phyloP scores from a whole-genome alignment of 345 rosid species.

The Diplotaxis tenuifolia region DNA sequence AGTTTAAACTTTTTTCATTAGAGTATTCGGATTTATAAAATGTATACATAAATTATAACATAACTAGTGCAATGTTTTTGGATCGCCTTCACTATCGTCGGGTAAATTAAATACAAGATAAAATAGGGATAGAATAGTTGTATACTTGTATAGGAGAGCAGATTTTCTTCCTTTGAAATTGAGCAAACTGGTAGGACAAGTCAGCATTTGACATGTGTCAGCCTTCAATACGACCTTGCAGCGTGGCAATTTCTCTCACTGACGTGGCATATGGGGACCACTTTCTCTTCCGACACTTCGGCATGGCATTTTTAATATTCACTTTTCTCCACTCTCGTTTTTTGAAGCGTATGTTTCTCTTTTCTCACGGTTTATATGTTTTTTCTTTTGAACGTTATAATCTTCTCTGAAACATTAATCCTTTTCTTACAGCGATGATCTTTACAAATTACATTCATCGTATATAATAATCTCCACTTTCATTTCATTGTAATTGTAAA shows the following conservation, averaged over 20 bases:
- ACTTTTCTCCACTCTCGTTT: constrained; percentile 8
- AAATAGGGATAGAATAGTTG: neutral
- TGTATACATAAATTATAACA: neutral
- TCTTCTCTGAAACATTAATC: too few species aligned
- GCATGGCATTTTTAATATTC: constrained; percentile 24
- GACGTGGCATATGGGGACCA: constrained; percentile 39
- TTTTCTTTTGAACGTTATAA: neutral
- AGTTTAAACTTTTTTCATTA: neutral
- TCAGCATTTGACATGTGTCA: constrained; percentile 32
- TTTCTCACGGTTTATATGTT: neutral
- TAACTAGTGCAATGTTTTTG: too few species aligned
- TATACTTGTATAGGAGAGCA: neutral
- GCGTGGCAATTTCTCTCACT: constrained; percentile 26
- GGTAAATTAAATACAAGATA: neutral
- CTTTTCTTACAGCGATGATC: neutral
- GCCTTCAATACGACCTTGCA: constrained; percentile 31
- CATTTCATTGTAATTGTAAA: neutral
- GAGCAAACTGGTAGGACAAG: constrained; percentile 20
- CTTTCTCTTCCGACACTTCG: constrained; percentile 37
- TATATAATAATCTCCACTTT: neutral
- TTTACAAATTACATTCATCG: too few species aligned
- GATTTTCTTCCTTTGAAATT: neutral
- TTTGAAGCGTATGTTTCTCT: neutral
- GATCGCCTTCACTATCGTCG: neutral
- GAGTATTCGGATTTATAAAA: too few species aligned